These are phyloP conservation scores for Naganishia friedmannii DNA, from an alignment of 768 basidiomycete species.

Conservation along the genomic window DNA sequence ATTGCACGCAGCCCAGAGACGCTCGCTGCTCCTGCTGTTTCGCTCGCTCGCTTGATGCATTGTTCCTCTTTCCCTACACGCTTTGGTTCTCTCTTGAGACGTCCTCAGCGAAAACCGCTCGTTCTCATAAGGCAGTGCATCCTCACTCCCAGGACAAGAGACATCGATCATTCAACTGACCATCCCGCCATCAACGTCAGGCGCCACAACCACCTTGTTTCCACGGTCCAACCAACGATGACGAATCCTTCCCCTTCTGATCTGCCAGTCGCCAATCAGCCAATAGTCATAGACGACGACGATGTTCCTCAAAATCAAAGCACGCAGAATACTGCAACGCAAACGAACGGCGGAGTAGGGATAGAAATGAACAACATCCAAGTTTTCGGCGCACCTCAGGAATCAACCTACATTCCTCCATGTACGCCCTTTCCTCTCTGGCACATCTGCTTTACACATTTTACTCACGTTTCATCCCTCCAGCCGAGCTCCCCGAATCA, in stretches of 20 bases:
- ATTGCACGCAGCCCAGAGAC: neutral
- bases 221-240: neutral
- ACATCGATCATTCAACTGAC: too few relatives aligned
- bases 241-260: slow-evolving; percentile 20
- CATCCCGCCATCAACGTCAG: too few relatives aligned
- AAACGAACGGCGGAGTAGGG: neutral
- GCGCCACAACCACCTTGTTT: neutral
- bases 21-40: neutral
- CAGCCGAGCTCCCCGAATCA: slow-evolving; percentile 40
- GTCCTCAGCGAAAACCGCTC: too few relatives aligned
- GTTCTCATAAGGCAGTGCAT: too few relatives aligned
- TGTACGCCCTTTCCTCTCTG: slow-evolving; percentile 4
- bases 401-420: slow-evolving; percentile 17
- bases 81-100: too few relatives aligned
- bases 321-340: neutral
- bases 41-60: too few relatives aligned
- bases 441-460: too few relatives aligned
- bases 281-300: neutral
- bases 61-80: too few relatives aligned
- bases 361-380: slow-evolving; percentile 16
- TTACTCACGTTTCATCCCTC: neutral
- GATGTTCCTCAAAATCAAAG: neutral
- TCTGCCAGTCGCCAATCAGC: neutral
- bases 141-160: too few relatives aligned
- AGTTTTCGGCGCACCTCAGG: slow-evolving; percentile 25